Evolutionary conservation across 83 land plant species (phyloP), one percentile per base, ranked within the genome.

Genomic region (Picea abies): DNA sequence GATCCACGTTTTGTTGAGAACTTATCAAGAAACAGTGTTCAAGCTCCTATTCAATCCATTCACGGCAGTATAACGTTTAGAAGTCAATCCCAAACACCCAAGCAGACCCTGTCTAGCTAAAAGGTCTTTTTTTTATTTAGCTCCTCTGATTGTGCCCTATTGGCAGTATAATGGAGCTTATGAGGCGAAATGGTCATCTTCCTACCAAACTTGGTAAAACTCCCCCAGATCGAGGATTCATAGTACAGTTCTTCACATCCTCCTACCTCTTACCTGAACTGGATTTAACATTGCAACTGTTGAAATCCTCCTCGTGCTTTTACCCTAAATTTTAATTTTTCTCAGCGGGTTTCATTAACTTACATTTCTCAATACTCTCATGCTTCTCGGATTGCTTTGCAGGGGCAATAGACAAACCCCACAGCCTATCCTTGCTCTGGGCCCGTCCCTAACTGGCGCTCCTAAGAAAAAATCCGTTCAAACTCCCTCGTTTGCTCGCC

Each of bases 361-460:
- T 71, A 20, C n/a, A 41, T 29, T 29, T 29, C 32, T 29, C 32
- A 0, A 29, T 29, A 73, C 56, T 20, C 77, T 7, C 47, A 22
- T 44, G 26, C 58, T 73, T 73, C 56, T 39, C 44, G 4, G 44
- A 39, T 39, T 39, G 4, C 44, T 39, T 39, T 5, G 77, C 77
- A 2, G 77, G 77, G 2, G 66, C 76, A 8, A 39, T 63, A 80
- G 56, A 63, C 0, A 63, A 26, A 2, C 69, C 66, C 81, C 83
- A 81, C n/a, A 90, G 77, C 14, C 86, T 84, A 60, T 90, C 90
- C 78, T 82, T 90, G 19, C 84, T 84, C 3, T 89, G 49, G 4
- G 89, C 88, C 12, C 90, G 81, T n/a, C 94, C 92, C 67, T 90
- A 90, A 3, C 92, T 90, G 61, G 89, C 92, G 78, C 92, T 92